phyloP scores from a whole-genome alignment of 768 basidiomycete species.

The Saitozyma podzolica region DNA sequence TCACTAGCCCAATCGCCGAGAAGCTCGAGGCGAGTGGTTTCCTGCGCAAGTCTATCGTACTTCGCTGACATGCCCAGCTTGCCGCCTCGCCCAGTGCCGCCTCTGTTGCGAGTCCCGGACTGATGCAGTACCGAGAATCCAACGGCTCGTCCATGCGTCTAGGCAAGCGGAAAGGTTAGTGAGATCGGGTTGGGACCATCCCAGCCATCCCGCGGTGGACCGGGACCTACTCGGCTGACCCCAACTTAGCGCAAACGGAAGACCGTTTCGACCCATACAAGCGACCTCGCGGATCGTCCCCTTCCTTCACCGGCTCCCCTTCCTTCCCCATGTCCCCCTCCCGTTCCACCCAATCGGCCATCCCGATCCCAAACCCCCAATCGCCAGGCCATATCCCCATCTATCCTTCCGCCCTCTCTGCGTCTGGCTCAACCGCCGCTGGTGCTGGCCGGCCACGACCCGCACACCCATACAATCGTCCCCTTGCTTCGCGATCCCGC shows the following conservation, averaged over 20 bases:
- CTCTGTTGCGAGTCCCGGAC: constrained; percentile 33
- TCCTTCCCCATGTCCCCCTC: constrained; percentile 38
- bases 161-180: constrained; percentile 46
- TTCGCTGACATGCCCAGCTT: constrained; percentile 20
- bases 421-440: constrained; percentile 5
- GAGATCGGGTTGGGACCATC: neutral
- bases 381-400: constrained; percentile 30
- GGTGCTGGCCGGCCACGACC: constrained; percentile 10
- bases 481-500: constrained; percentile 31
- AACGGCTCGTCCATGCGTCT: constrained; percentile 38
- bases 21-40: constrained; percentile 30
- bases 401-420: constrained; percentile 20
- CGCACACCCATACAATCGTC: constrained; percentile 35
- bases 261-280: constrained; percentile 50
- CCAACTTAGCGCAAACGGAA: constrained; percentile 31
- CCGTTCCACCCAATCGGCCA: constrained; percentile 9
- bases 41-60: neutral
- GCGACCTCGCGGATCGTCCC: constrained; percentile 40
- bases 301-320: constrained; percentile 11
- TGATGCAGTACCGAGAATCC: constrained; percentile 44
- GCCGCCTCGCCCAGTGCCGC: constrained; percentile 30
- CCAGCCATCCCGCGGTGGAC: neutral
- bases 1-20: constrained; percentile 44
- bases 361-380: constrained; percentile 35
- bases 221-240: no score